These are phyloP conservation scores for Fonsecaea monophora DNA, from an alignment of 2,329 filamentous ascomycete species.

Conservation along the genomic window DNA sequence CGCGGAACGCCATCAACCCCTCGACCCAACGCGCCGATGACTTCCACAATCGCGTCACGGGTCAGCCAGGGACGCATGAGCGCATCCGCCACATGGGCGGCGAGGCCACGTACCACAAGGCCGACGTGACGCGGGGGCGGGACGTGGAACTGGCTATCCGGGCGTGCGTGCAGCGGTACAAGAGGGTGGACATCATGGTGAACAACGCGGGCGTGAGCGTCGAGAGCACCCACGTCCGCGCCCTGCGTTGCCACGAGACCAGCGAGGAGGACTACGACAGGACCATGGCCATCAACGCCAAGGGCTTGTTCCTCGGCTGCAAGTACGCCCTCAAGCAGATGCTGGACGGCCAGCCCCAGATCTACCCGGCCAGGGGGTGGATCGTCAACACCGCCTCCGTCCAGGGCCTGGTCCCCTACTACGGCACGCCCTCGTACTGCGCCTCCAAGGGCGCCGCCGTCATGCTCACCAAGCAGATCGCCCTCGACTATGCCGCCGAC, in stretches of 20 bases:
- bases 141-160: conserved; percentile 34
- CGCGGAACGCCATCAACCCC: conserved; percentile 29
- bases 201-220: conserved; percentile 85
- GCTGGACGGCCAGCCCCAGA: conserved; percentile 32
- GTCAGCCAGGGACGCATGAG: conserved; percentile 36
- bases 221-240: conserved; percentile 30
- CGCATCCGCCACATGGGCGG: conserved; percentile 33
- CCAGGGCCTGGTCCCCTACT: conserved; percentile 30
- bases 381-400: conserved; percentile 54
- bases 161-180: conserved; percentile 34
- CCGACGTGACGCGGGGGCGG: conserved; percentile 31
- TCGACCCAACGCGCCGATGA: conserved; percentile 23
- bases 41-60: conserved; percentile 24
- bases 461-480: conserved; percentile 55
- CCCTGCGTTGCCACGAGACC: conserved; percentile 35
- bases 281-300: conserved; percentile 92
- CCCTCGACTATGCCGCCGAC: conserved; percentile 52
- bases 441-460: conserved; percentile 57
- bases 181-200: conserved; percentile 82
- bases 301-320: conserved; percentile 92
- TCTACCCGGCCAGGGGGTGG: conserved; percentile 30
- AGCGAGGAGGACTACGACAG: conserved; percentile 87
- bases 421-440: conserved; percentile 47
- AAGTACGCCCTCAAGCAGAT: conserved; percentile 75
- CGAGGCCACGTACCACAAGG: conserved; percentile 30